Evolutionary conservation across 257 asterid genomes (phyloP), one percentile per base, ranked within the genome.

Genomic region (Pogostemon cablin): DNA sequence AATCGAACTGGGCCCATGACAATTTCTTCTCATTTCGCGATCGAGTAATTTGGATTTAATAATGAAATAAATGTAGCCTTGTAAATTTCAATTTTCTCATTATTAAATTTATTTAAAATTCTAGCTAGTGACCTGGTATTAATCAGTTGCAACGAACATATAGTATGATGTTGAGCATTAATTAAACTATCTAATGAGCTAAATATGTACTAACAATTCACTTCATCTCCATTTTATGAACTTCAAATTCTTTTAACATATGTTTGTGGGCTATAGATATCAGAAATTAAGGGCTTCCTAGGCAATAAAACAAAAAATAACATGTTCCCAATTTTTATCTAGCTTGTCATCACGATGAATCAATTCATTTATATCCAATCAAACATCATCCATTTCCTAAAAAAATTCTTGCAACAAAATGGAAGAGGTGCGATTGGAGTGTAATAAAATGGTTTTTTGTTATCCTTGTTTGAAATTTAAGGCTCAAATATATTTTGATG

Each of bases 391-490:
- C 85, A 71, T 75, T 78, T 57, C 59, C 39, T n/a, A 41, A 55
- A 40, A 49, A 44, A 54, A 10, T 15, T 43, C 4, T 35, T 3
- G 55, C 7, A 66, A 55, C 32, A 53, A 74, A 71, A 37, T 81
- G 85, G 80, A 78, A 77, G 85, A 53, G 56, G 68, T 79, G 77
- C 53, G 73, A 72, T 75, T 78, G 82, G 85, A 78, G 78, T 67
- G 53, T 34, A 58, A 61, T 78, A 69, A 37, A 5, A 55, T 58
- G 55, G 57, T 67, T 67, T 77, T 74, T 69, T 74, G 76, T 62
- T 53, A 56, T 17, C 15, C 47, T 20, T 17, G 9, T 49, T 70
- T 20, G 9, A 2, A 12, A 5, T 56, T 11, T 2, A 40, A 49
- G 69, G 74, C 2, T 44, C 25, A 49, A 17, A n/a, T 11, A n/a